A percentile compares a stretch with the other conserved stretches of the same genome.
Conservation (phyloP, 2,329 filamentous ascomycete species). For the Fusarium sublunatum region DNA sequence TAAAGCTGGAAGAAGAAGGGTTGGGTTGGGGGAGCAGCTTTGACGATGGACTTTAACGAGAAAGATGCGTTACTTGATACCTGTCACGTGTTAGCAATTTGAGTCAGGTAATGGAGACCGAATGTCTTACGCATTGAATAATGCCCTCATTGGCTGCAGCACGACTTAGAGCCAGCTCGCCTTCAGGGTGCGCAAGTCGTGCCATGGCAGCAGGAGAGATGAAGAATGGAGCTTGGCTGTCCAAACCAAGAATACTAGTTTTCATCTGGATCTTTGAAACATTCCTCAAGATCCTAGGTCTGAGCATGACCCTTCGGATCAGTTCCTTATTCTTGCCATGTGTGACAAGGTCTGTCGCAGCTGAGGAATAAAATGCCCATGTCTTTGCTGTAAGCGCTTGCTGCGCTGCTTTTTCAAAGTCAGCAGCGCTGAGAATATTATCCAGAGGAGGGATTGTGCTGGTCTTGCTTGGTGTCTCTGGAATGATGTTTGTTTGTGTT, state of each 20-base stretch:
- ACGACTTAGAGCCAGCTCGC: slow-evolving; percentile 57
- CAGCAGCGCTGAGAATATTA: slow-evolving; percentile 42
- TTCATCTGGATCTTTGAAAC: slow-evolving; percentile 63
- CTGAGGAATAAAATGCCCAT: slow-evolving; percentile 76
- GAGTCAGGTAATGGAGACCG: accelerated
- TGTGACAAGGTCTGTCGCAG: slow-evolving; percentile 69
- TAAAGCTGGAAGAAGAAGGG: slow-evolving; percentile 59
- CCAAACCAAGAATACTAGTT: slow-evolving; percentile 65
- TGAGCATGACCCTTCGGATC: slow-evolving; percentile 67
- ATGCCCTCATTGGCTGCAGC: slow-evolving; percentile 42
- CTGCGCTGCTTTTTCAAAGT: slow-evolving; percentile 69
- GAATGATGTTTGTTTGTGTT: background rate
- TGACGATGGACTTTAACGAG: slow-evolving; percentile 40
- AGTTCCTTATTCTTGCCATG: slow-evolving; percentile 65
- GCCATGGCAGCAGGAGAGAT: slow-evolving; percentile 74
- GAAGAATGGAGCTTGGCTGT: slow-evolving; percentile 68
- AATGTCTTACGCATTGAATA: slow-evolving; percentile 40
- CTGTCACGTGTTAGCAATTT: background rate
- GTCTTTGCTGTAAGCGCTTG: slow-evolving; percentile 68
- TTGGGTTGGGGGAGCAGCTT: slow-evolving; percentile 27
- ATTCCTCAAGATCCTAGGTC: slow-evolving; percentile 67
- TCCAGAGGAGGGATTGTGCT: background rate
- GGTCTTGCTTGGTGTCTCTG: background rate
- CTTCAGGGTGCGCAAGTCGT: slow-evolving; percentile 71
- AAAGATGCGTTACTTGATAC: slow-evolving; percentile 44